These are phyloP conservation scores for Chlamydomonas incerta DNA, from an alignment of 139 green algal genomes.

Conservation along the genomic window DNA sequence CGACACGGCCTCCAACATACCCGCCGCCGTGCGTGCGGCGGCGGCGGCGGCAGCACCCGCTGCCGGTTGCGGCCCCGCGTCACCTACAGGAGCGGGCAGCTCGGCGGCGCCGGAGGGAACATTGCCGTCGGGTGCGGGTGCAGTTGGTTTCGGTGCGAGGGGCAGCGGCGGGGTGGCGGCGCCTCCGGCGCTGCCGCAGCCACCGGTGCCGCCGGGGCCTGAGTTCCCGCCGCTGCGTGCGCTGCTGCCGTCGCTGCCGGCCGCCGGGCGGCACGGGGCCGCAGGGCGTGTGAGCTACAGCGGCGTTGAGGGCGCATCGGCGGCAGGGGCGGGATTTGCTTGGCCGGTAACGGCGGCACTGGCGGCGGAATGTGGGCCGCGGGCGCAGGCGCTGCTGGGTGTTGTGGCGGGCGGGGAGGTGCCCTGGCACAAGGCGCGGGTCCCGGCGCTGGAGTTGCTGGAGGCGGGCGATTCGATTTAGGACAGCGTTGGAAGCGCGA, in stretches of 20 bases:
- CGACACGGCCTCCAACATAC: conserved; percentile 29
- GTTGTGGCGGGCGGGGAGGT: background rate
- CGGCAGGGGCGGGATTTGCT: background rate
- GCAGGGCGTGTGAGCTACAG: background rate
- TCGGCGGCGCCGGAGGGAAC: background rate
- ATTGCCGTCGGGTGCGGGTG: background rate
- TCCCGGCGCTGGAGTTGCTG: background rate
- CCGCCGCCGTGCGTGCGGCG: background rate
- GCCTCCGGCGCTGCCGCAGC: too few species aligned
- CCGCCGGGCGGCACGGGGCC: background rate
- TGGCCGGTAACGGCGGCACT: conserved; percentile 7
- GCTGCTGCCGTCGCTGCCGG: conserved; percentile 8
- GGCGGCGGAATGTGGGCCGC: conserved; percentile 19
- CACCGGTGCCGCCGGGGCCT: background rate
- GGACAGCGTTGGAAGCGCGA: too few species aligned
- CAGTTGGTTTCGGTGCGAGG: too few species aligned
- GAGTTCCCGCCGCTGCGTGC: background rate
- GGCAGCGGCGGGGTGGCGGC: too few species aligned
- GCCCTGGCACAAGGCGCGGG: conserved; percentile 7
- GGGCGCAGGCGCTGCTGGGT: conserved; percentile 11
- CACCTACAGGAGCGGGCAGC: too few species aligned
- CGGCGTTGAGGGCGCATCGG: background rate
- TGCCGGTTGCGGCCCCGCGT: too few species aligned
- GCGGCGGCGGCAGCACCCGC: too few species aligned
- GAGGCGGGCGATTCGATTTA: too few species aligned